phyloP scores from a whole-genome alignment of 2,329 filamentous ascomycete species.

The Paraphoma sp. region DNA sequence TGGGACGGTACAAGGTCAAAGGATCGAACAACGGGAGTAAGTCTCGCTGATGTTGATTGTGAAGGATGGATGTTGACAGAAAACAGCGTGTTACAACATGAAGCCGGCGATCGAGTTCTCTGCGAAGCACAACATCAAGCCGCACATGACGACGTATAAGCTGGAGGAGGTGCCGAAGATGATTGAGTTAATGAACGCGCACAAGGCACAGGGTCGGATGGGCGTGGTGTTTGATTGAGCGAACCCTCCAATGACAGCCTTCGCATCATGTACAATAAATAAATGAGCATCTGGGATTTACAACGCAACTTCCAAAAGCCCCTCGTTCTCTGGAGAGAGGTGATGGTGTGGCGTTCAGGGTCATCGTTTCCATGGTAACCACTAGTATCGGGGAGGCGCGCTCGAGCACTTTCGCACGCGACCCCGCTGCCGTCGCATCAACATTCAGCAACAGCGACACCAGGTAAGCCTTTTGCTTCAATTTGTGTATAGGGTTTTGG shows the following conservation, averaged over 20 bases:
- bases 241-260: not conserved
- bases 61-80: conserved; percentile 31
- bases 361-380: conserved; percentile 24
- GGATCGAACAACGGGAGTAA: conserved; percentile 44
- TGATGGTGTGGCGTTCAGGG: not conserved
- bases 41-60: conserved; percentile 3
- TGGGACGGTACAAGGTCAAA: conserved; percentile 34
- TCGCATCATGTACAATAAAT: not conserved
- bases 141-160: conserved; percentile 35
- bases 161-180: conserved; percentile 44
- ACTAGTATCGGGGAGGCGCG: conserved; percentile 21
- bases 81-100: conserved; percentile 49
- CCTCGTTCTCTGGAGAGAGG: too few relatives aligned
- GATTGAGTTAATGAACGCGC: conserved; percentile 42
- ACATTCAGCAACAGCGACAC: conserved; percentile 24
- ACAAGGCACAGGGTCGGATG: conserved; percentile 40
- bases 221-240: conserved; percentile 36
- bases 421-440: conserved; percentile 23
- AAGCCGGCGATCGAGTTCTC: conserved; percentile 41
- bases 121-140: conserved; percentile 41
- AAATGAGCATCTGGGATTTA: not conserved
- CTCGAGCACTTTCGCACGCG: conserved; percentile 17
- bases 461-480: conserved; percentile 19
- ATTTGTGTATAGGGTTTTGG: conserved; percentile 12
- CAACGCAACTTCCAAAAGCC: too few relatives aligned